A percentile compares a stretch with the other conserved stretches of the same genome.
Evolutionary conservation across 2,329 filamentous ascomycete species (phyloP).

Genomic region (Apiospora phragmitis): DNA sequence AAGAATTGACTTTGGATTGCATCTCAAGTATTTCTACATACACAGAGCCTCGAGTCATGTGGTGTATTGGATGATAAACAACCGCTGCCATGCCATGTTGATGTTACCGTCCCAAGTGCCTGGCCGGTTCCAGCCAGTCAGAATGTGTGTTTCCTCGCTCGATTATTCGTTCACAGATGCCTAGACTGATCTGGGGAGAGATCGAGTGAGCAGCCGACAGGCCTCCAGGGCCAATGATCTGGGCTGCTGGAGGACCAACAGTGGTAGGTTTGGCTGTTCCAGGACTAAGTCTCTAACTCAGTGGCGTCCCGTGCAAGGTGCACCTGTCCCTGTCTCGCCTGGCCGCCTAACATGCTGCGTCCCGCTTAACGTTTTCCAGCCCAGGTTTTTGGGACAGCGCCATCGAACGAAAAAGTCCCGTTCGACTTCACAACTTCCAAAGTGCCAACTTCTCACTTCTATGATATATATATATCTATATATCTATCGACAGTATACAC

Average conservation of each 20-base stretch:
- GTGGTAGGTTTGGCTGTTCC: background rate
- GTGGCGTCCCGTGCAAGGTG: conserved; percentile 2
- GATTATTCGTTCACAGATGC: background rate
- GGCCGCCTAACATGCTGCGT: background rate
- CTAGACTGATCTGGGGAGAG: background rate
- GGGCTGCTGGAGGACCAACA: background rate
- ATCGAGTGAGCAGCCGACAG: background rate
- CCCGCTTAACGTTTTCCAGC: background rate
- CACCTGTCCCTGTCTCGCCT: conserved; percentile 1
- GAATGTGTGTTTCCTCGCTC: background rate
- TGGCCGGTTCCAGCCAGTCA: background rate
- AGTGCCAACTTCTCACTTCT: background rate
- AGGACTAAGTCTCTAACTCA: background rate
- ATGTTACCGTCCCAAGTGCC: background rate
- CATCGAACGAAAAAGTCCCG: conserved; percentile 5
- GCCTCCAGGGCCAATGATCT: background rate
- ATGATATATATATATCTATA: background rate
- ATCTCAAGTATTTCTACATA: background rate
- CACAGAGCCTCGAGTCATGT: background rate
- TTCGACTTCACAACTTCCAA: background rate
- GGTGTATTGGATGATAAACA: background rate
- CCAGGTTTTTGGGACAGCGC: background rate
- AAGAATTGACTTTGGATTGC: background rate
- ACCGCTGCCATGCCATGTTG: background rate
- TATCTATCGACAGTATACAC: background rate